These are phyloP conservation scores for Orbilia javanica DNA, from an alignment of 2,329 filamentous ascomycete species.

Conservation along the genomic window DNA sequence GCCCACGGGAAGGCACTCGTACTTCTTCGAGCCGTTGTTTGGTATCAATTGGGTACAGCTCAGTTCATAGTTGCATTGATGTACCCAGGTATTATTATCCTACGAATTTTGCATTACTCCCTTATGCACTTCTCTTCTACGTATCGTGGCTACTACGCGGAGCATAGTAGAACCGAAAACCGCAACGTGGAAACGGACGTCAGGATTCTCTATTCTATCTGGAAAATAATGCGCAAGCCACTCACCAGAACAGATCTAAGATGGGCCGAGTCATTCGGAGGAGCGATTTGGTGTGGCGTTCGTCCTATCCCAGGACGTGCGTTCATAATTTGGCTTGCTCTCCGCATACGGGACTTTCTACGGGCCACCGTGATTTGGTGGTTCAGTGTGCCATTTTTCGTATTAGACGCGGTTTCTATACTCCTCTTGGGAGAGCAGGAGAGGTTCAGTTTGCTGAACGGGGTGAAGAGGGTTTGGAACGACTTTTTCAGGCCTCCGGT, in stretches of 20 bases:
- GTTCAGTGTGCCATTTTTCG: background rate
- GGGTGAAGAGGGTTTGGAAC: background rate
- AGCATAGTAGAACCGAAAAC: background rate
- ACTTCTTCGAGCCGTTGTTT: background rate
- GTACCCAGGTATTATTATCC: background rate
- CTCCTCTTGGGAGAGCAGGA: background rate
- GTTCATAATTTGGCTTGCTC: background rate
- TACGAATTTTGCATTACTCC: background rate
- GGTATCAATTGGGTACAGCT: constrained; percentile 13
- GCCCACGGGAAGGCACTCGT: background rate
- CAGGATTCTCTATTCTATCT: background rate
- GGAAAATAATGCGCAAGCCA: too few relatives aligned
- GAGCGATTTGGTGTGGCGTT: background rate
- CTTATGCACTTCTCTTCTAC: background rate
- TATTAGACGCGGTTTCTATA: background rate
- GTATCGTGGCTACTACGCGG: background rate
- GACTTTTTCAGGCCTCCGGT: constrained; percentile 26
- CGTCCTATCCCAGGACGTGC: background rate
- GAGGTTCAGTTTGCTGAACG: background rate
- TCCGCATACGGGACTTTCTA: background rate
- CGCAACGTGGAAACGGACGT: background rate
- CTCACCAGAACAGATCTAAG: background rate
- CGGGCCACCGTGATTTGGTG: background rate
- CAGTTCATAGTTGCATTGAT: background rate
- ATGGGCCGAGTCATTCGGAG: background rate